These are phyloP conservation scores for Boletus huronensis DNA, from an alignment of 768 basidiomycete species.

Conservation along the genomic window DNA sequence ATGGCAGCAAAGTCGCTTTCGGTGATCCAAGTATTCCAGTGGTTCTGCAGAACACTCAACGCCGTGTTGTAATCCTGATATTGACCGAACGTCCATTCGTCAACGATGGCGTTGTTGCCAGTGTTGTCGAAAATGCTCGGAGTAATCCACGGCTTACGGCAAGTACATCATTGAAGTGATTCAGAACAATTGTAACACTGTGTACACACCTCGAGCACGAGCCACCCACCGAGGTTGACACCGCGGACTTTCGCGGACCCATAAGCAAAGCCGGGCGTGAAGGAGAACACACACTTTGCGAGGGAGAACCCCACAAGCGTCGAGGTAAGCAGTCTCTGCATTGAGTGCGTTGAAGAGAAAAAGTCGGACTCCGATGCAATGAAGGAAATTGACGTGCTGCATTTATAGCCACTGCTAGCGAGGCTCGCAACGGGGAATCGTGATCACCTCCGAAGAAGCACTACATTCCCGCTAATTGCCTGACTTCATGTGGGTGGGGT, in stretches of 20 bases:
- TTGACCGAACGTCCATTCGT: conserved; percentile 77
- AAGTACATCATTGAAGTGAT: conserved; percentile 39
- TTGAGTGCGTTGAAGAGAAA: conserved; percentile 50
- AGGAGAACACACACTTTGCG: conserved; percentile 25
- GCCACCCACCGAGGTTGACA: conserved; percentile 76
- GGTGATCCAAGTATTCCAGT: conserved; percentile 85
- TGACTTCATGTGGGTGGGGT: no score
- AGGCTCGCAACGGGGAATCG: background rate
- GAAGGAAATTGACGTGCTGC: background rate
- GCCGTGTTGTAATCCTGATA: conserved; percentile 53
- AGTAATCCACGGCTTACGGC: conserved; percentile 70
- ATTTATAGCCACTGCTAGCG: conserved; percentile 17
- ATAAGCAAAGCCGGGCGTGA: conserved; percentile 64
- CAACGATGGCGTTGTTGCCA: conserved; percentile 52
- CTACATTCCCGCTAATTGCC: conserved; percentile 10
- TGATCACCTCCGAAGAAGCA: background rate
- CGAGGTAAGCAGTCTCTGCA: conserved; percentile 10
- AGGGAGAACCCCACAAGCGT: conserved; percentile 31
- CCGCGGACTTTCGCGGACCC: conserved; percentile 73
- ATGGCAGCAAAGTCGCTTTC: conserved; percentile 75
- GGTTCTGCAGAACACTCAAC: conserved; percentile 47
- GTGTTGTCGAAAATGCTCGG: conserved; percentile 67
- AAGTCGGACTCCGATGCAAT: conserved; percentile 21
- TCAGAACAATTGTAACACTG: background rate
- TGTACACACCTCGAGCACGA: conserved; percentile 46